These are phyloP conservation scores for Chlorella sp. DNA, from an alignment of 139 green algal genomes.

Conservation along the genomic window DNA sequence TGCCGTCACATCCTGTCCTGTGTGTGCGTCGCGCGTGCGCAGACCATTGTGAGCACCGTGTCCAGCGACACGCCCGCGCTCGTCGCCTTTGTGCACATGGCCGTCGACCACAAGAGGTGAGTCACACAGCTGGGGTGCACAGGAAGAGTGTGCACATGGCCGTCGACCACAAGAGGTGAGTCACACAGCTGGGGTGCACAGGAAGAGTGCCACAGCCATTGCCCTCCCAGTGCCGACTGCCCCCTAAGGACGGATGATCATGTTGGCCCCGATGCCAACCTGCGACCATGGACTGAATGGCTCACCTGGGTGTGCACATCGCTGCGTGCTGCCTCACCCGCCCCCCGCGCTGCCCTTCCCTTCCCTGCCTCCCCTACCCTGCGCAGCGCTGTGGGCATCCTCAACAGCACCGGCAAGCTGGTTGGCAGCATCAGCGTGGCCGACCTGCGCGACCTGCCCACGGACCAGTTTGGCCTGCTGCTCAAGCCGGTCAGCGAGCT, in stretches of 20 bases:
- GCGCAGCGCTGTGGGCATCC: conserved; percentile 19
- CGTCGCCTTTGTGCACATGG: conserved; percentile 43
- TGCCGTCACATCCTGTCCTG: too few species aligned
- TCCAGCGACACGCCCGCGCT: conserved; percentile 18
- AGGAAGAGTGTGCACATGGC: conserved; percentile 42
- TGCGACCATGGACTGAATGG: too few species aligned
- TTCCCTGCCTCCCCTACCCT: too few species aligned
- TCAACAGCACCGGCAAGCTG: conserved; percentile 11
- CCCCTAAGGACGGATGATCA: too few species aligned
- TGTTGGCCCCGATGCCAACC: too few species aligned
- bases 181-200: not conserved
- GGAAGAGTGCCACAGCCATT: too few species aligned
- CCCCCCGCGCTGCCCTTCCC: too few species aligned
- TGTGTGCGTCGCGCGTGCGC: conserved; percentile 4
- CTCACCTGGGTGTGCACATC: too few species aligned
- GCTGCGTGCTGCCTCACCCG: too few species aligned
- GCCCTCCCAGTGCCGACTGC: too few species aligned
- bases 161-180: conserved; percentile 28
- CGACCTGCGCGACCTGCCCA: conserved; percentile 36
- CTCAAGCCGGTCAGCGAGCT: conserved; percentile 8
- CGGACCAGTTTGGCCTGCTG: conserved; percentile 18
- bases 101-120: conserved; percentile 29
- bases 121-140: not conserved
- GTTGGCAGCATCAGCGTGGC: conserved; percentile 50
- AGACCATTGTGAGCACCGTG: conserved; percentile 30